Evolutionary conservation across 2,329 filamentous ascomycete genomes (phyloP), one percentile per base, ranked within the genome.

Genomic region (Arthrobotrys musiformis): DNA sequence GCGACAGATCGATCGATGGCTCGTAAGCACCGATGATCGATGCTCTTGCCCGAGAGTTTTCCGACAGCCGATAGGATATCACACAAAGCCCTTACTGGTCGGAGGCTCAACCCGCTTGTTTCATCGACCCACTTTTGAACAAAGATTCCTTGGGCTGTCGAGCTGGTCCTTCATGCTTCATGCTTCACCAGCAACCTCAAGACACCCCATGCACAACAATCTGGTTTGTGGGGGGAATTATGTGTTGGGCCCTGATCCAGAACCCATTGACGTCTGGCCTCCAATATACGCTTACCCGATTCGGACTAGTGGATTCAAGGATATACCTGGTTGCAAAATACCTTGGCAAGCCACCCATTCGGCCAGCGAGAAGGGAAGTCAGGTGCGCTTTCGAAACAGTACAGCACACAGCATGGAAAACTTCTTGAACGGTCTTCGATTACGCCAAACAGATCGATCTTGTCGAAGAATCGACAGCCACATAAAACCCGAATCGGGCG

Each of bases 71-170:
- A 52, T 19, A 58, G 28, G 17, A 24, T 37, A 50, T 11, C n/a
- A 33, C n/a, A 19, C 13, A n/a, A 17, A 50, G 54, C 52, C 52
- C 52, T 50, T 48, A 50, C 50, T 60, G 54, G 30, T 4, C 15
- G 24, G 54, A 62, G 54, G 42, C 54, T 54, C 66, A 61, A 70
- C 28, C 50, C 63, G 37, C 15, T 26, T 44, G 48, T 68, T 68
- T 33, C 33, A 62, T 46, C 13, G 58, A 13, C 40, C 37, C 58
- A 44, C 40, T 46, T 26, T 46, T 22, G 26, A 30, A 24, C 5
- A 62, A 46, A 33, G 13, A 5, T 2, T 42, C 22, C 3, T 19
- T 24, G 11, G 11, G 13, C 15, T 56, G 17, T 26, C 17, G 8
- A 33, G n/a, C 30, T 11, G 9, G 40, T 9, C n/a, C 17, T 40